Percentiles rank a stretch among this genome's conserved stretches.
phyloP scores from a whole-genome alignment of 768 basidiomycete species.

The Erythrobasidium yunnanense region DNA sequence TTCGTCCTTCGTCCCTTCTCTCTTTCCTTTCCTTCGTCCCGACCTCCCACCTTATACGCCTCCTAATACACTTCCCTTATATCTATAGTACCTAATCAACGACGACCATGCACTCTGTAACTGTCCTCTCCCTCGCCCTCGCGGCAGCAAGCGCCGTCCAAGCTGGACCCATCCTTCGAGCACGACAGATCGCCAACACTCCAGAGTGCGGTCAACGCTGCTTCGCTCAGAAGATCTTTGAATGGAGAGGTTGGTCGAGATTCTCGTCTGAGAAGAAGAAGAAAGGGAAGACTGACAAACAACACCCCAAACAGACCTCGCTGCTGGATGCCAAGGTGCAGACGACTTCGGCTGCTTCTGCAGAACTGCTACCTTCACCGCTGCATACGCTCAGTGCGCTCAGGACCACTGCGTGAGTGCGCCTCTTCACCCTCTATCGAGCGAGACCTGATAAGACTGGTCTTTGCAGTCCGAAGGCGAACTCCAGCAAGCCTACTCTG shows the following conservation, averaged over 20 bases:
- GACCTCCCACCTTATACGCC: neutral
- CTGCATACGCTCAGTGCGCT: neutral
- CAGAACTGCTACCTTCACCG: neutral
- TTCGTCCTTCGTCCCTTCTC: too few relatives aligned
- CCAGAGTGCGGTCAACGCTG: neutral
- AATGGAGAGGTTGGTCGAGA: neutral
- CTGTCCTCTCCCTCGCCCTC: neutral
- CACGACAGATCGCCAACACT: neutral
- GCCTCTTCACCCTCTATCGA: neutral
- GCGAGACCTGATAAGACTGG: neutral
- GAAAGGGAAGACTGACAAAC: too few relatives aligned
- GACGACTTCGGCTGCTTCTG: neutral
- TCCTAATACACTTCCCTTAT: neutral
- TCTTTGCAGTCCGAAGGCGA: neutral
- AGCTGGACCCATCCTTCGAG: neutral
- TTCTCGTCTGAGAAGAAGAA: too few relatives aligned
- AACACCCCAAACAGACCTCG: slow-evolving; percentile 6
- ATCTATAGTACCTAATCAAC: neutral
- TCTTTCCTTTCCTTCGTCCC: neutral
- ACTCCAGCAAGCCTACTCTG: neutral
- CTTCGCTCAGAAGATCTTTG: neutral
- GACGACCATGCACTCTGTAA: neutral
- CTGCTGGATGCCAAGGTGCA: neutral
- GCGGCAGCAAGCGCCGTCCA: too few relatives aligned
- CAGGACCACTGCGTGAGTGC: neutral